Base-by-base conservation (phyloP, 768 basidiomycete species). In the Pleurotus sapidus region DNA sequence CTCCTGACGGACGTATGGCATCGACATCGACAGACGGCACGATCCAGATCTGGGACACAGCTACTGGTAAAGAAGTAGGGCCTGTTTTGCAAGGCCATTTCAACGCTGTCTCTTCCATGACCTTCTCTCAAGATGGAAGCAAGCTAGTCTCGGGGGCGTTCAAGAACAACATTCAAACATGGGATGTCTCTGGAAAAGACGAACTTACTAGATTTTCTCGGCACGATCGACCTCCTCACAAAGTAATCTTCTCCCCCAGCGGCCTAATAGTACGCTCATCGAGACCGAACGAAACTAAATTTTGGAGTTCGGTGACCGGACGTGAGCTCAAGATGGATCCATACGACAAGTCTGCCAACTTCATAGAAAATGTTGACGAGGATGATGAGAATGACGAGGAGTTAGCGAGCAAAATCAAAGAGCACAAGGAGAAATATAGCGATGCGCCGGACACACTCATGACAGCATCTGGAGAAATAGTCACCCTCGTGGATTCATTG, bases 141-240 rank as follows among this genome's bases (percentile, higher is more conserved):
- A 55, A 55, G 25, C 38, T 55, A 12, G 53, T 45, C 9, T 56
- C 55, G 18, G 55, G 55, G 17, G 40, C 55, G 14, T 37, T 45
- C 14, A 46, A 56, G 40, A 46, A 56, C 30, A 56, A 38, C 30
- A 46, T 56, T 37, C 46, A 46, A 17, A 37, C 34, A 7, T 56
- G 55, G 55, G 46, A 56, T 37, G 46, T 42, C 17, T 27, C 25
- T 56, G 49, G 49, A 5, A 34, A 50, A 20, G 20, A 24, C 11
- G 49, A 50, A 30, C 49, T 50, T n/a, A 27, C 34, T 27, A 50
- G 30, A 17, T 24, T 50, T 5, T 27, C 49, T n/a, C 23, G 49
- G 30, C 49, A 50, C 15, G 49, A 50, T 15, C 49, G 49, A n/a
- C 49, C 49, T 11, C 49, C 49, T 50, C 49, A 50, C 37, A 34